These are phyloP conservation scores for Saccharomyces hybrid DNA, from an alignment of 1,139 yeast species.

Conservation along the genomic window DNA sequence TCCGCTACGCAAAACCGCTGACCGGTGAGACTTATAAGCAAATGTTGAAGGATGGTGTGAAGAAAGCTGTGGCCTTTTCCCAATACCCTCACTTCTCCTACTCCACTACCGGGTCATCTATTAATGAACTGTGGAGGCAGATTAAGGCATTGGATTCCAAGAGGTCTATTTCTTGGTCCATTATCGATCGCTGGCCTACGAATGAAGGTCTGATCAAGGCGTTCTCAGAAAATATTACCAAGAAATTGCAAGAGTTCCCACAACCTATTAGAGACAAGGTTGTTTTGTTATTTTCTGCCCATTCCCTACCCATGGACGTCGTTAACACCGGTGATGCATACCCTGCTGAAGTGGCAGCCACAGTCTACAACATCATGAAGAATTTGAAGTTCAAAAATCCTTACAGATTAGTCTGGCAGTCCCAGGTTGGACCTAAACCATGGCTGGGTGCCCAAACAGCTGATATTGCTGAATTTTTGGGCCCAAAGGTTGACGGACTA, in stretches of 20 bases:
- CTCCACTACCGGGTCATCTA: conserved; percentile 85
- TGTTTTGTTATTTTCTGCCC: conserved; percentile 81
- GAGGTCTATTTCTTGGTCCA: conserved; percentile 73
- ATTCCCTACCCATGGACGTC: conserved; percentile 93
- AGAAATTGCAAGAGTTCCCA: conserved; percentile 59
- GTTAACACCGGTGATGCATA: conserved; percentile 91
- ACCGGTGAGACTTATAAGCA: conserved; percentile 72
- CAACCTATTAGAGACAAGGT: conserved; percentile 50
- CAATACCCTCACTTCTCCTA: conserved; percentile 96
- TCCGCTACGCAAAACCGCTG: conserved; percentile 87
- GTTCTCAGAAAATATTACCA: conserved; percentile 62
- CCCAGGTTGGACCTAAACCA: conserved; percentile 96
- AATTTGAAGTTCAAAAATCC: conserved; percentile 71
- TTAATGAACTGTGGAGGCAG: conserved; percentile 76
- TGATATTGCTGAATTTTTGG: conserved; percentile 60
- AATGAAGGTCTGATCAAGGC: conserved; percentile 69
- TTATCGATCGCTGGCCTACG: conserved; percentile 95
- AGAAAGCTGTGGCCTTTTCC: conserved; percentile 88
- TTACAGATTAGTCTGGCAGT: conserved; percentile 91
- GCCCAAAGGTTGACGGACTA: conserved; percentile 61
- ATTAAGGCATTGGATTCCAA: conserved; percentile 63
- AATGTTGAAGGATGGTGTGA: conserved; percentile 76
- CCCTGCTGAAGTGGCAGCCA: conserved; percentile 95
- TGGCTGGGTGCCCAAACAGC: conserved; percentile 97
- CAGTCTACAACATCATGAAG: conserved; percentile 89